phyloP scores from a whole-genome alignment of 108 stramenopile species.

The Cyclotella atomus region DNA sequence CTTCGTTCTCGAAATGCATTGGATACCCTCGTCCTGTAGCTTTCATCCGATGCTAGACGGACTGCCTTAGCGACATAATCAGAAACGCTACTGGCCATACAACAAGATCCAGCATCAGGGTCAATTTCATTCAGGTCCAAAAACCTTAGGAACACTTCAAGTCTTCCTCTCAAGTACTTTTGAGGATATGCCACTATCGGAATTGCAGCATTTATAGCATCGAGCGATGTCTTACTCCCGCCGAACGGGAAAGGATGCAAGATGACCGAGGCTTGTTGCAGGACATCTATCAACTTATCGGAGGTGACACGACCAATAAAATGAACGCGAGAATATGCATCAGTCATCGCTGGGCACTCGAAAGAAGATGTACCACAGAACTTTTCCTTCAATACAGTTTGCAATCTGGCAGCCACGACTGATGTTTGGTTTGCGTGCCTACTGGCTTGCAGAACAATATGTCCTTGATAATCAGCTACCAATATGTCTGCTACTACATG shows the following conservation, averaged over 20 bases:
- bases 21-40: conserved; percentile 15
- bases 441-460: conserved; percentile 57
- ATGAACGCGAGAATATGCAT: conserved; percentile 18
- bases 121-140: conserved; percentile 25
- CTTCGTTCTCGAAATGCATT: conserved; percentile 18
- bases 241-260: conserved; percentile 85
- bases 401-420: conserved; percentile 13
- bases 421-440: conserved; percentile 47
- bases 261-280: conserved; percentile 56
- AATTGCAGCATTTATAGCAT: conserved; percentile 56
- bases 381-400: conserved; percentile 7
- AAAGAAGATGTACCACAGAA: conserved; percentile 15
- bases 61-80: conserved; percentile 53
- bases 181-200: conserved; percentile 68
- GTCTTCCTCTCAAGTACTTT: conserved; percentile 62
- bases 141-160: conserved; percentile 47
- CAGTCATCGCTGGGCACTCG: conserved; percentile 10
- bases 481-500: conserved; percentile 56
- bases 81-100: conserved; percentile 35
- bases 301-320: conserved; percentile 38
- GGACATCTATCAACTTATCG: conserved; percentile 33
- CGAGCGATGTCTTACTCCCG: conserved; percentile 69
- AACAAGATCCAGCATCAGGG: conserved; percentile 31
- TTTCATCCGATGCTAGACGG: conserved; percentile 31
- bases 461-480: conserved; percentile 26